Conservation (phyloP, 495 filamentous ascomycete species). For the Alectoria sarmentosa region DNA sequence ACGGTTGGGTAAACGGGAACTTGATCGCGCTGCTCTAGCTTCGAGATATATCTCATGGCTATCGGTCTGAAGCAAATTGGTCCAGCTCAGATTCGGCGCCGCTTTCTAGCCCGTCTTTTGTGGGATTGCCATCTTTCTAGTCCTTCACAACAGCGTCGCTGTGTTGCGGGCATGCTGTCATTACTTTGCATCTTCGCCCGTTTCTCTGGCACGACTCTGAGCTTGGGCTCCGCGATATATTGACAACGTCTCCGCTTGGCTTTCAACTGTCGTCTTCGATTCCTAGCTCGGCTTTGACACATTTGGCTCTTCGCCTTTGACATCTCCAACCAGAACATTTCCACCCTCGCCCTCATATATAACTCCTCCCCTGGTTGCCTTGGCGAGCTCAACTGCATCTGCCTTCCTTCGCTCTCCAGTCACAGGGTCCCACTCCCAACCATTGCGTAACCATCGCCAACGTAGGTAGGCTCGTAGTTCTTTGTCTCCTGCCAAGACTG, state of each 20-base stretch:
- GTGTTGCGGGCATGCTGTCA: too few relatives aligned
- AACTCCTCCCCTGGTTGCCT: slow-evolving; percentile 53
- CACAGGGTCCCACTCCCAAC: slow-evolving; percentile 69
- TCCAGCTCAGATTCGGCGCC: too few relatives aligned
- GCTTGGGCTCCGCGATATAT: neutral
- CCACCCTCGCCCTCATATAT: slow-evolving; percentile 53
- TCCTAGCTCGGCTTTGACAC: neutral
- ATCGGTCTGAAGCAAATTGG: too few relatives aligned
- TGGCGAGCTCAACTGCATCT: slow-evolving; percentile 46
- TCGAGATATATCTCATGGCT: too few relatives aligned
- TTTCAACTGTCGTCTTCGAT: neutral
- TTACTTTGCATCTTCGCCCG: too few relatives aligned
- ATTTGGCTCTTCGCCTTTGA: neutral
- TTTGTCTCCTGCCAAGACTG: slow-evolving; percentile 79
- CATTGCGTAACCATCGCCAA: slow-evolving; percentile 89
- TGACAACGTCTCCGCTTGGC: neutral
- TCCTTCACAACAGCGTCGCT: too few relatives aligned
- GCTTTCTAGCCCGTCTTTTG: too few relatives aligned
- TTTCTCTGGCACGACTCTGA: too few relatives aligned
- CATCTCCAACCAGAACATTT: neutral
- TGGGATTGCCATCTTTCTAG: neutral
- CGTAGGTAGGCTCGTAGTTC: slow-evolving; percentile 78
- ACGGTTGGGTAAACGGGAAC: too few relatives aligned
- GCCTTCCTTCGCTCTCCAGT: slow-evolving; percentile 59
- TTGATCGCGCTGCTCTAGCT: too few relatives aligned